Percentiles rank a stretch among this genome's conserved stretches.
These are phyloP conservation scores for Taphrina flavorubra DNA, from an alignment of 1,139 yeast species.

Conservation along the genomic window DNA sequence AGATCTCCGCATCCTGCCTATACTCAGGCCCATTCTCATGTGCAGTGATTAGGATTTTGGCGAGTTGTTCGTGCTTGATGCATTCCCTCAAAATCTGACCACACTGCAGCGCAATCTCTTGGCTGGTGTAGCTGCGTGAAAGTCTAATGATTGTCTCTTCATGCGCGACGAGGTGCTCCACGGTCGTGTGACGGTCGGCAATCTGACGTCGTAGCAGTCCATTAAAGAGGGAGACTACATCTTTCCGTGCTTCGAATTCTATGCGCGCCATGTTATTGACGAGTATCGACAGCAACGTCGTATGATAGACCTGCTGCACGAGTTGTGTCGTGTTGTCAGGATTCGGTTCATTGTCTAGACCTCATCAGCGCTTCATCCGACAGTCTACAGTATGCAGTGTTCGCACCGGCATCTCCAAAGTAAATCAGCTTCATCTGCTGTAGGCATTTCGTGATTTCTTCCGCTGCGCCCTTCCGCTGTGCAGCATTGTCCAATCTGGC, in stretches of 20 bases:
- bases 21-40: constrained; percentile 3
- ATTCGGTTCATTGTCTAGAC: constrained; percentile 44
- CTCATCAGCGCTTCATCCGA: background rate
- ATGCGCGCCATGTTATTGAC: constrained; percentile 64
- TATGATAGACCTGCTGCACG: constrained; percentile 76
- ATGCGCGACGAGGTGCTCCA: constrained; percentile 73
- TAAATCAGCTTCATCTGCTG: constrained; percentile 70
- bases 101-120: constrained; percentile 73
- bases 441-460: constrained; percentile 74
- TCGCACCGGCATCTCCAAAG: constrained; percentile 69
- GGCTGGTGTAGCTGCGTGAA: constrained; percentile 61
- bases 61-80: constrained; percentile 74
- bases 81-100: constrained; percentile 88
- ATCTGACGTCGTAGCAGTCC: constrained; percentile 79
- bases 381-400: background rate
- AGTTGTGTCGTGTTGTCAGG: constrained; percentile 67
- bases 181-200: constrained; percentile 81
- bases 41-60: constrained; percentile 59
- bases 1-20: constrained; percentile 57
- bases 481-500: constrained; percentile 25
- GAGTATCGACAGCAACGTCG: constrained; percentile 70
- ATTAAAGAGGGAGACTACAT: constrained; percentile 73
- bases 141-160: constrained; percentile 70
- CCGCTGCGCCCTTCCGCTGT: constrained; percentile 57
- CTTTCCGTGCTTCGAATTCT: constrained; percentile 90